Conservation (phyloP, 192 early-diverging fungal species). For the Coemansia sp. region DNA sequence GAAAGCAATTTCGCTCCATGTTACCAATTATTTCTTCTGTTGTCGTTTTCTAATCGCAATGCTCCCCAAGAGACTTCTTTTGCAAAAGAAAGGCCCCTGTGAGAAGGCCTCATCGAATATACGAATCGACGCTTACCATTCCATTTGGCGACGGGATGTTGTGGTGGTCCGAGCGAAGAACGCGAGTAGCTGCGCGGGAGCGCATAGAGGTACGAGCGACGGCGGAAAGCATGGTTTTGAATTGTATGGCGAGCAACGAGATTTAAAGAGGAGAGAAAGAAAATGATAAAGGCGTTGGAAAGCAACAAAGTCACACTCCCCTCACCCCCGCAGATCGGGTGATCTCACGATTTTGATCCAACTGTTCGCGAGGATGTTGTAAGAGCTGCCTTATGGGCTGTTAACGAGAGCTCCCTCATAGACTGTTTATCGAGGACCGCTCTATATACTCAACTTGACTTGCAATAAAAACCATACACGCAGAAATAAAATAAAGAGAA, state of each 20-base stretch:
- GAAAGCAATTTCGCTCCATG: no score
- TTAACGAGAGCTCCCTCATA: no score
- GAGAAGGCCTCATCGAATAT: background rate
- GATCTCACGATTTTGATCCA: no score
- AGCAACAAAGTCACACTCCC: no score
- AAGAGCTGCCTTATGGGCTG: no score
- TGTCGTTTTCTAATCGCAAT: no score
- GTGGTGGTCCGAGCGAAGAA: slow-evolving; percentile 39
- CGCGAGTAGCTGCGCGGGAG: slow-evolving; percentile 33
- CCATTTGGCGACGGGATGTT: slow-evolving; percentile 47
- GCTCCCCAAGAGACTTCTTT: no score
- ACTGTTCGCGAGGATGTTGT: no score
- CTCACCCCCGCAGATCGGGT: no score
- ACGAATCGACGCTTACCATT: slow-evolving; percentile 31
- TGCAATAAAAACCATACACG: slow-evolving; percentile 2
- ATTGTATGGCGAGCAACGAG: slow-evolving; percentile 15
- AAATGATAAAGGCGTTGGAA: background rate
- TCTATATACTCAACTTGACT: background rate
- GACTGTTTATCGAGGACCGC: no score
- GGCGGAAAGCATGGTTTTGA: slow-evolving; percentile 40
- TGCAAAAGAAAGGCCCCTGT: no score
- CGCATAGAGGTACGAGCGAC: slow-evolving; percentile 53
- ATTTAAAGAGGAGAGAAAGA: slow-evolving; percentile 7
- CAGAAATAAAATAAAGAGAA: background rate
- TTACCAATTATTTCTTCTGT: no score